Percentiles rank a stretch among this genome's conserved stretches.
Conservation (phyloP, 805 yeast species). For the Candida maris region DNA sequence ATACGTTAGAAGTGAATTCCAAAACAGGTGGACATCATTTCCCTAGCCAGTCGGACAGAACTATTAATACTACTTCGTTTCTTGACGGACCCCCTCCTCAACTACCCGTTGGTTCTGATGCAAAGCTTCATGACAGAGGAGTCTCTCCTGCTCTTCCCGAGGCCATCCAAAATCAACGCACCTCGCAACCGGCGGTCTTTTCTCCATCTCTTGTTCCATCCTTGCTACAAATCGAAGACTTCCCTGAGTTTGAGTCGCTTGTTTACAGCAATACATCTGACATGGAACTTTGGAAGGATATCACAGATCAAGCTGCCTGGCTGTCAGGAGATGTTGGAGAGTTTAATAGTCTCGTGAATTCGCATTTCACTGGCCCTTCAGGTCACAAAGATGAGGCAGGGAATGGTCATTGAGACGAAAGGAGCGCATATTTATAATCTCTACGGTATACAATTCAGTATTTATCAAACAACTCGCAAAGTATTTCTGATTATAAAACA, state of each 20-base stretch:
- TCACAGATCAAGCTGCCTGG: slow-evolving; percentile 77
- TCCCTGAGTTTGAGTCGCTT: slow-evolving; percentile 33
- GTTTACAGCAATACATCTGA: slow-evolving; percentile 38
- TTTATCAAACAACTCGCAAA: slow-evolving; percentile 4
- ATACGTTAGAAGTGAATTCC: no score
- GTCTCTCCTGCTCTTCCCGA: neutral
- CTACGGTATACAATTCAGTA: no score
- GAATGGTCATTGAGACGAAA: no score
- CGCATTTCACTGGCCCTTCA: neutral
- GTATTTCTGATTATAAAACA: slow-evolving; percentile 1
- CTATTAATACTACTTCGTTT: neutral
- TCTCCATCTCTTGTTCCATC: slow-evolving; percentile 30
- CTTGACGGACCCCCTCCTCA: neutral
- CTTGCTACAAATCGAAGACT: slow-evolving; percentile 33
- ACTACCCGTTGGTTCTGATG: no score
- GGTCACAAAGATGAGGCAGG: neutral
- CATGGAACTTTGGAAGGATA: slow-evolving; percentile 68
- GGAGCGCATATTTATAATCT: no score
- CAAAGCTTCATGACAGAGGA: neutral
- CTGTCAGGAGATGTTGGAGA: slow-evolving; percentile 44
- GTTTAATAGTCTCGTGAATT: slow-evolving; percentile 22
- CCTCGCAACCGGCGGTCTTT: slow-evolving; percentile 11
- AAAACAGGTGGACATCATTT: neutral
- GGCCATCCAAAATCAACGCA: neutral
- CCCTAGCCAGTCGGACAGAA: neutral